Conservation (phyloP, 805 yeast species). For the Candida odintsovae region DNA sequence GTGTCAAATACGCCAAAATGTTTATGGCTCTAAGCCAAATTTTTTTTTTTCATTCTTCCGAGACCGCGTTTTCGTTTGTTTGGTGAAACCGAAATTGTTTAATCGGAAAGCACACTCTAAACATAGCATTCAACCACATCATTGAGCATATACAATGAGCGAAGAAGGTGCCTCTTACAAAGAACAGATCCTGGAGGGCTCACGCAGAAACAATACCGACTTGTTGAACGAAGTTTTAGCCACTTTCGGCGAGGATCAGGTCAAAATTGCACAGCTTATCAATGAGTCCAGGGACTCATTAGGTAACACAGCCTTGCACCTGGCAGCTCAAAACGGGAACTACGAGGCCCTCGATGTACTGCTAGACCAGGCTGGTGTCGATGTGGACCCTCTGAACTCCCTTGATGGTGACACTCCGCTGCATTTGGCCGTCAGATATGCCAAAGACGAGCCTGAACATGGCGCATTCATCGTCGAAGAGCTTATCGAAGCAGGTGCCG, state of each 20-base stretch:
- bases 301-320: slow-evolving; percentile 76
- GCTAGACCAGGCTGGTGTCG: slow-evolving; percentile 85
- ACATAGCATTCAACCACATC: background rate
- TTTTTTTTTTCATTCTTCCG: background rate
- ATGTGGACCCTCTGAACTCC: slow-evolving; percentile 74
- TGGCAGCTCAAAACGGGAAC: slow-evolving; percentile 76
- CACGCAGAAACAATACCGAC: slow-evolving; percentile 83
- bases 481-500: slow-evolving; percentile 87
- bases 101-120: background rate
- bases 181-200: slow-evolving; percentile 81
- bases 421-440: slow-evolving; percentile 76
- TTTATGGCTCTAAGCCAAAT: too few species aligned
- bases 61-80: too few species aligned
- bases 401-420: slow-evolving; percentile 82
- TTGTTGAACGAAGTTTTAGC: slow-evolving; percentile 54
- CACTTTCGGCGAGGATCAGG: background rate
- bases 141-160: slow-evolving; percentile 6
- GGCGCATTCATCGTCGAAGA: slow-evolving; percentile 74
- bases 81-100: background rate
- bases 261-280: slow-evolving; percentile 40
- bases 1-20: background rate
- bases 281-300: slow-evolving; percentile 71
- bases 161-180: slow-evolving; percentile 66
- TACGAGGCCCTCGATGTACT: slow-evolving; percentile 80
- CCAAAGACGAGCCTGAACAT: slow-evolving; percentile 77